phyloP scores from a whole-genome alignment of 495 filamentous ascomycete species.

The Schizothecium vesticola region DNA sequence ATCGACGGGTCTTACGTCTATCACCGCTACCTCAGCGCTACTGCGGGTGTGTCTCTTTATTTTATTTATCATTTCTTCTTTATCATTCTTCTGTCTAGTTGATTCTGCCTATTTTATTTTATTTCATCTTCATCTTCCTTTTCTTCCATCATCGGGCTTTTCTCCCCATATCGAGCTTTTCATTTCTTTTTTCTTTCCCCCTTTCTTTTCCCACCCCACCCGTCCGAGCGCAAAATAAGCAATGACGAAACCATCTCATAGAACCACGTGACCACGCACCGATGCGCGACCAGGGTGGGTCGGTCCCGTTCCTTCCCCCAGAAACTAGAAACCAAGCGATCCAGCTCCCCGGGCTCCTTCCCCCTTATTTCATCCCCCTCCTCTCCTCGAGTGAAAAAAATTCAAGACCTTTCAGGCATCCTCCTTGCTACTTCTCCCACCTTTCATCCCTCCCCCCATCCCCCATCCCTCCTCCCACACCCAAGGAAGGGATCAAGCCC shows the following conservation, averaged over 20 bases:
- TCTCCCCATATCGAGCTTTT: not conserved
- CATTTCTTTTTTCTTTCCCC: not conserved
- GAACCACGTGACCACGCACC: conserved; percentile 6
- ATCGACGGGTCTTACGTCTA: not conserved
- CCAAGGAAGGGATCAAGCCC: not conserved
- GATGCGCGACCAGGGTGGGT: not conserved
- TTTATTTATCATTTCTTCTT: too few relatives aligned
- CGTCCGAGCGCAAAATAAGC: not conserved
- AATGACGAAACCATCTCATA: not conserved
- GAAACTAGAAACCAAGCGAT: not conserved
- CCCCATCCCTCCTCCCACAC: not conserved
- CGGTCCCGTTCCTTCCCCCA: not conserved
- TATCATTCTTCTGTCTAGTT: too few relatives aligned
- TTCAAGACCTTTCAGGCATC: not conserved
- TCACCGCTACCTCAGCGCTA: too few relatives aligned
- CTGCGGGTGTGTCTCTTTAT: too few relatives aligned
- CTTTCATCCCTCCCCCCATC: too few relatives aligned
- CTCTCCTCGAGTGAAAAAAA: not conserved
- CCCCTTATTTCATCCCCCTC: not conserved
- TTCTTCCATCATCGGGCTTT: not conserved
- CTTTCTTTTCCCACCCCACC: not conserved
- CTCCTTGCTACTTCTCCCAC: not conserved
- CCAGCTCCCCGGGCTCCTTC: not conserved
- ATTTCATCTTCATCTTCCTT: not conserved
- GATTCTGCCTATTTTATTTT: not conserved